Base-by-base conservation (phyloP, 1,139 yeast genomes). In the Taiozyma sp. region DNA sequence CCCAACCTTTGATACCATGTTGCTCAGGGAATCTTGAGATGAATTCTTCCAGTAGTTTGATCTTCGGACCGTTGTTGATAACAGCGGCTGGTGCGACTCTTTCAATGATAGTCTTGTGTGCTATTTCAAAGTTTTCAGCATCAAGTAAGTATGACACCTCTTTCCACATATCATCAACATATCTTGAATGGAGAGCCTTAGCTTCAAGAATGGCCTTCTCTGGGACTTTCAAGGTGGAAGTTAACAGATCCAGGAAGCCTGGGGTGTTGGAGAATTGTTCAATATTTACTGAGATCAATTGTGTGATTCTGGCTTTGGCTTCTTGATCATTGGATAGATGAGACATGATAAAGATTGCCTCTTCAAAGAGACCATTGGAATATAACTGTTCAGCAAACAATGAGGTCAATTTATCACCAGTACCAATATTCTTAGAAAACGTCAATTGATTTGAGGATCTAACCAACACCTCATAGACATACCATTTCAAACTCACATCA, bases 61-160 rank as follows among this genome's bases (percentile, higher is more conserved):
- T 62, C 5, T 66, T 61, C 6, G 69, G 64, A 9, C 74, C 69
- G 51, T 76, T 71, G 14, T 77, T 71, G 30, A 87, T 76, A 32
- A 84, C 77, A 29, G 82, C 75, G 45, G 67, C 61, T 12, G 98
- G 97, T 0, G 93, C 97, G 41, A 91, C 84, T 16, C 74, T 66
- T 4, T 70, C 62, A 4, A 81, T 63, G 5, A 88, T 71, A 0
- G 81, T 71, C 1, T 69, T 66, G 60, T 88, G 96, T 0, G 96
- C 96, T 45, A 80, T 82, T 1, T 70, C 73, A 74, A 81, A 80
- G 47, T 78, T 66, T 16, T 71, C 72, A 0, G 96, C 96, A n/a
- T 72, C 74, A 3, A 89, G 67, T 47, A 87, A 76, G 24, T 84
- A 80, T 47, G 76, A 72, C 2, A 84, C 81, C 57, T 90, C 92